phyloP scores from a whole-genome alignment of 1,284 basidiomycete species.

The Papiliotrema terrestris region DNA sequence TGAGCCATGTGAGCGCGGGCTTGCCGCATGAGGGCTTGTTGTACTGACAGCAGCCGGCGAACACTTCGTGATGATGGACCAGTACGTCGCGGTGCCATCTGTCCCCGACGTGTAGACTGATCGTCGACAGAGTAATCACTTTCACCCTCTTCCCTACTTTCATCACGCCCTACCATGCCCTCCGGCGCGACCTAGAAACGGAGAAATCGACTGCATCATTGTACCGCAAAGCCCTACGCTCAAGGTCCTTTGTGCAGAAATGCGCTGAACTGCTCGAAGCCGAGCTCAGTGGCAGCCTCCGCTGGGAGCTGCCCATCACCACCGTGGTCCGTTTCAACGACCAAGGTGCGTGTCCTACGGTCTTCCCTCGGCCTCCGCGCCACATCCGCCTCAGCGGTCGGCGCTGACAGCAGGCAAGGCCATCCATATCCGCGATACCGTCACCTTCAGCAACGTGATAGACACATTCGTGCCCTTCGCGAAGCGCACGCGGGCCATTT shows the following conservation, averaged over 20 bases:
- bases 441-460: constrained; percentile 43
- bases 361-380: neutral
- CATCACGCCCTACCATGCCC: neutral
- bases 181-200: too few species aligned
- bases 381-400: neutral
- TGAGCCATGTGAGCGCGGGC: constrained; percentile 34
- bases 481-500: constrained; percentile 35
- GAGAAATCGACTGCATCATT: too few species aligned
- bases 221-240: too few species aligned
- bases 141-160: constrained; percentile 36
- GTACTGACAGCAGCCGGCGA: constrained; percentile 34
- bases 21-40: neutral
- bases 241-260: too few species aligned
- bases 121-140: constrained; percentile 33
- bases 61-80: constrained; percentile 44
- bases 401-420: constrained; percentile 32
- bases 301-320: constrained; percentile 40
- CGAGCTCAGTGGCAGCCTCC: constrained; percentile 33
- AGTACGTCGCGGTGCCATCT: constrained; percentile 34
- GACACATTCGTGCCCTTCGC: constrained; percentile 47
- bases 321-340: constrained; percentile 49
- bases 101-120: too few species aligned
- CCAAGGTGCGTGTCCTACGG: constrained; percentile 23
- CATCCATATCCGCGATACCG: constrained; percentile 40
- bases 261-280: constrained; percentile 16